Base-by-base conservation (phyloP, 2,329 filamentous ascomycete species). In the Stromatinia cepivora region DNA sequence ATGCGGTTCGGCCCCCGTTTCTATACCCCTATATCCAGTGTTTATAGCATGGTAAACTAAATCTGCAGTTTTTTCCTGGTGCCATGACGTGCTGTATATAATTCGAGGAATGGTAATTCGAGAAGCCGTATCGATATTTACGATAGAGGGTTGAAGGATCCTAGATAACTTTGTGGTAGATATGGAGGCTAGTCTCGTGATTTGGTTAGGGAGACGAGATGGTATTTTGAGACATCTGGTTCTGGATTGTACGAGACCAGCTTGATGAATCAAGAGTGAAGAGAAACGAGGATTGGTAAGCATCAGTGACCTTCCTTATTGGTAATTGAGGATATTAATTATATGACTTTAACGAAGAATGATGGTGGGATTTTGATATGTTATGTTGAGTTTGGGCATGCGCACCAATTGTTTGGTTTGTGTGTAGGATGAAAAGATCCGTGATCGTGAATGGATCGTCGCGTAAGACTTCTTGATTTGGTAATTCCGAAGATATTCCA, bases 51-150 rank as follows among this genome's bases (percentile, higher is more conserved):
- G 79, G 74, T 89, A 86, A 31, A 95, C 92, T 3, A 94, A 83
- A 67, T 86, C 82, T 28, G 85, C 84, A 0, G 91, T 93, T 25
- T 81, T 80, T 0, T 90, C 87, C 75, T 90, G 89, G 79, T 95
- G 95, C 92, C 92, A 94, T n/a, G 92, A 92, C 3, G 92, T 94
- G 65, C 92, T 92, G 78, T 95, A 95, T 72, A 95, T 75, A 42
- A 89, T 81, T 71, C 81, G 83, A 7, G 85, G 86, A 73, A 87
- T 83, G 22, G 75, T 77, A 54, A 72, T 70, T 10, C 72, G 65
- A 0, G 69, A 70, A 22, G 69, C n/a, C 20, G 54, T 70, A 17
- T 45, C 70, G 53, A 66, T 15, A 17, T 58, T 42, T 42, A 58
- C 36, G 22, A 58, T 42, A n/a, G 56, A 42, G n/a, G 56, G 20